Evolutionary conservation across 495 filamentous ascomycete species (phyloP).

Genomic region (Hypoxylon cercidicola): DNA sequence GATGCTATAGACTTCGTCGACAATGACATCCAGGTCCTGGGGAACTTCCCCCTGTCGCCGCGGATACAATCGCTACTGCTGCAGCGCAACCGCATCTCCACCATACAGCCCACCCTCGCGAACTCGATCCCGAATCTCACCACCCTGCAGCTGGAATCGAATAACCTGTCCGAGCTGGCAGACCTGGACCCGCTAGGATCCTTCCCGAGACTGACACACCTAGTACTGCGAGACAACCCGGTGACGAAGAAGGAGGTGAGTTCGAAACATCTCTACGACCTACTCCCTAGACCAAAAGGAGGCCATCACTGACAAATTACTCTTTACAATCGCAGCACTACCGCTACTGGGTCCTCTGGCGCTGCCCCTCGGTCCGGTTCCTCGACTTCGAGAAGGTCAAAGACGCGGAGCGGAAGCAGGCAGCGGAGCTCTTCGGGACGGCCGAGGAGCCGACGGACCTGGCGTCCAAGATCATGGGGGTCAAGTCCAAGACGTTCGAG

Average conservation of each 20-base stretch:
- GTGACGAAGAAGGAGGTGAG: constrained; percentile 91
- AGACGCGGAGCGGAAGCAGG: constrained; percentile 78
- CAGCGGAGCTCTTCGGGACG: constrained; percentile 84
- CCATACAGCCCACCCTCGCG: constrained; percentile 78
- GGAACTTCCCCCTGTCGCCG: constrained; percentile 94
- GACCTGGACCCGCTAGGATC: constrained; percentile 86
- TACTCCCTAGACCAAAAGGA: background rate
- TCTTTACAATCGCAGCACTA: constrained; percentile 72
- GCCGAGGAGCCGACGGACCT: constrained; percentile 77
- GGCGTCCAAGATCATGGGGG: constrained; percentile 87
- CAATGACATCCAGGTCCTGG: constrained; percentile 90
- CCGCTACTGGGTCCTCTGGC: constrained; percentile 90
- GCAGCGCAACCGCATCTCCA: constrained; percentile 85
- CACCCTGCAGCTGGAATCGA: constrained; percentile 80
- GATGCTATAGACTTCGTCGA: constrained; percentile 98
- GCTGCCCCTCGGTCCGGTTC: constrained; percentile 84
- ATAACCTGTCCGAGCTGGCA: constrained; percentile 79
- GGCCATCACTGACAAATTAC: background rate
- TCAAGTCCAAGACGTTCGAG: constrained; percentile 87
- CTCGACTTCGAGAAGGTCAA: constrained; percentile 94
- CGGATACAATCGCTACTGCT: constrained; percentile 87
- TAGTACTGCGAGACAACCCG: constrained; percentile 86
- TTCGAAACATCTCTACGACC: constrained; percentile 8
- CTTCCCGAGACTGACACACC: constrained; percentile 76
- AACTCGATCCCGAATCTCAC: constrained; percentile 79